phyloP scores from a whole-genome alignment of 2,329 filamentous ascomycete genomes.

The Sporothrix dimorphospora region DNA sequence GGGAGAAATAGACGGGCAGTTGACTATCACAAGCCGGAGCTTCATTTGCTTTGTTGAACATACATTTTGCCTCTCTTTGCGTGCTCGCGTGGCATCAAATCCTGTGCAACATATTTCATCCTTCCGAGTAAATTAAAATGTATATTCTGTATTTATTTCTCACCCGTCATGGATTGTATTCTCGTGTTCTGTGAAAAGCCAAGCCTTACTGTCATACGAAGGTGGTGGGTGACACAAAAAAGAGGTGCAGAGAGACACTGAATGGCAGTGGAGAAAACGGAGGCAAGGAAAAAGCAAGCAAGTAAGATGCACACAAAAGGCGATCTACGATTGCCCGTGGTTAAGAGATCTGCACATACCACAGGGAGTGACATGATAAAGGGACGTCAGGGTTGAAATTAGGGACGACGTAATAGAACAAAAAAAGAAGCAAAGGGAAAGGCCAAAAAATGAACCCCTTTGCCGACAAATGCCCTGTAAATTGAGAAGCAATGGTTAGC shows the following conservation, averaged over 20 bases:
- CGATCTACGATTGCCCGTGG: background rate
- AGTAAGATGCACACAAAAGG: background rate
- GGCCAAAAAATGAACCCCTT: background rate
- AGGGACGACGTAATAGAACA: background rate
- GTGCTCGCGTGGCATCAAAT: too few species aligned
- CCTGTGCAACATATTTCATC: too few species aligned
- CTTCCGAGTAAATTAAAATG: too few species aligned
- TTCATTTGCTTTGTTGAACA: too few species aligned
- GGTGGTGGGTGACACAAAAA: too few species aligned
- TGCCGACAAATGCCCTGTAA: background rate
- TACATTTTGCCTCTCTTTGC: too few species aligned
- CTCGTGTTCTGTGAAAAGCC: too few species aligned
- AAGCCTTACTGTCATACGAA: too few species aligned
- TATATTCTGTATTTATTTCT: too few species aligned
- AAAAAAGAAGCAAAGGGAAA: background rate
- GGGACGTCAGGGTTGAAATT: background rate
- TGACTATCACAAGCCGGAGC: background rate
- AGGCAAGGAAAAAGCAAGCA: conserved; percentile 1
- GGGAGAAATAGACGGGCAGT: background rate
- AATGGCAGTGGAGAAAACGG: background rate
- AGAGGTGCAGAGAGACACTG: too few species aligned
- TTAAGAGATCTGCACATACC: conserved; percentile 7
- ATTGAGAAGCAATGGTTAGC: conserved; percentile 10
- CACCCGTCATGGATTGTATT: too few species aligned
- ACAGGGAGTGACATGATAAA: background rate